Evolutionary conservation across 1,284 basidiomycete species (phyloP).

Genomic region (Tremellales sp.): DNA sequence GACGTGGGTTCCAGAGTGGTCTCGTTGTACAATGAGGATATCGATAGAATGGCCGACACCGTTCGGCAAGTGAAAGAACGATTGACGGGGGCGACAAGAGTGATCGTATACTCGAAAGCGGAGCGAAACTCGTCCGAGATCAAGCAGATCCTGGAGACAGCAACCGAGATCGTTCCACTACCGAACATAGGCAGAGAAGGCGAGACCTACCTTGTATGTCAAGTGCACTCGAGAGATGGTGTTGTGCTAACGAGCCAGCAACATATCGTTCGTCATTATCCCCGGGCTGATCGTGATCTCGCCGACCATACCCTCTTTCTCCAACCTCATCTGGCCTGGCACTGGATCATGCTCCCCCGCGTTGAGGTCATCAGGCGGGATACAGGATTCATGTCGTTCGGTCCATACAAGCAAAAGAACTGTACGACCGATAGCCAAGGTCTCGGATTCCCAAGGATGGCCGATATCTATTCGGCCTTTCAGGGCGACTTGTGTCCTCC

Average conservation of each 20-base stretch:
- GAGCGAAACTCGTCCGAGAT: constrained; percentile 10
- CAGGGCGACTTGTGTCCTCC: constrained; percentile 27
- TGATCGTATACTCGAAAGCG: constrained; percentile 37
- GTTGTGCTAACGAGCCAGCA: constrained; percentile 7
- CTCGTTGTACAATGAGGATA: constrained; percentile 32
- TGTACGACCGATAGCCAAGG: constrained; percentile 26
- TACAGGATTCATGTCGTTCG: constrained; percentile 43
- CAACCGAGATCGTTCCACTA: constrained; percentile 33
- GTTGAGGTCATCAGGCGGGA: constrained; percentile 20
- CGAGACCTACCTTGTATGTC: constrained; percentile 37
- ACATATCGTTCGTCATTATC: constrained; percentile 33
- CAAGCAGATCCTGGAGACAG: constrained; percentile 17
- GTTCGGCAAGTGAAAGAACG: constrained; percentile 15
- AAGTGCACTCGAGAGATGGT: neutral
- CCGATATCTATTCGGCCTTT: constrained; percentile 31
- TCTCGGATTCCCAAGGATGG: constrained; percentile 24
- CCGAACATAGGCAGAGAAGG: constrained; percentile 41
- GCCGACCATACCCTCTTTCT: constrained; percentile 1
- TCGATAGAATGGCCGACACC: constrained; percentile 15
- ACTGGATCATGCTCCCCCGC: constrained; percentile 39
- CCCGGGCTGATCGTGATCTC: constrained; percentile 22
- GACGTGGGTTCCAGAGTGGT: constrained; percentile 22
- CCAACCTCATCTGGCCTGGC: constrained; percentile 46
- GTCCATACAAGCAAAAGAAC: constrained; percentile 34
- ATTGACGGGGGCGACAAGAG: constrained; percentile 6